Conservation (phyloP, 768 basidiomycete genomes). For the Suillus hirtellus region DNA sequence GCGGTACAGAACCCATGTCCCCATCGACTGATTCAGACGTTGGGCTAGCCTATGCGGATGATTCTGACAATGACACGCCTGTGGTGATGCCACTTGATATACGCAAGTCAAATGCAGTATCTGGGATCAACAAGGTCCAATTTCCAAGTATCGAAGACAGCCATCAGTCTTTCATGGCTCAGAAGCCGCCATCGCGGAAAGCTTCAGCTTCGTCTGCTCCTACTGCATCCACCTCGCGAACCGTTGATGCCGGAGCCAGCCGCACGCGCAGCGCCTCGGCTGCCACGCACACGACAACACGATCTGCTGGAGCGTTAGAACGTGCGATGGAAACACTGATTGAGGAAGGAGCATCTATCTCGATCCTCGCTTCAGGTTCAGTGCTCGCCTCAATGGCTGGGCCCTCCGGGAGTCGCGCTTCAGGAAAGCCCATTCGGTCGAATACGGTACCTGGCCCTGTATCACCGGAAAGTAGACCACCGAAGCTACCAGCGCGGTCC, state of each 20-base stretch:
- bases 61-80: constrained; percentile 34
- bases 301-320: constrained; percentile 42
- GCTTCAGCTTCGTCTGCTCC: constrained; percentile 25
- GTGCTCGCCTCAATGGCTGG: constrained; percentile 32
- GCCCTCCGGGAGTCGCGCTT: constrained; percentile 16
- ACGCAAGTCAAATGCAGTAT: constrained; percentile 21
- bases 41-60: constrained; percentile 40
- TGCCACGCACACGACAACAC: constrained; percentile 29
- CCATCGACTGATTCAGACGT: constrained; percentile 32
- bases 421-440: constrained; percentile 42
- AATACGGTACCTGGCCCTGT: constrained; percentile 52
- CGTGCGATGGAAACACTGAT: constrained; percentile 53
- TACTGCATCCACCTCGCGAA: constrained; percentile 18
- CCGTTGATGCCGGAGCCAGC: constrained; percentile 13
- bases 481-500: constrained; percentile 58
- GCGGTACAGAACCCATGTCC: constrained; percentile 20
- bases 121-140: constrained; percentile 28
- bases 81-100: constrained; percentile 30
- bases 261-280: constrained; percentile 29
- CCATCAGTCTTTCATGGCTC: constrained; percentile 11
- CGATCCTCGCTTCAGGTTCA: constrained; percentile 35
- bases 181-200: constrained; percentile 28
- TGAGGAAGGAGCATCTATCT: constrained; percentile 41
- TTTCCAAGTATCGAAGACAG: constrained; percentile 34
- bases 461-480: constrained; percentile 45